Conservation (phyloP, 139 green algal species). For the Chlorella sp. region DNA sequence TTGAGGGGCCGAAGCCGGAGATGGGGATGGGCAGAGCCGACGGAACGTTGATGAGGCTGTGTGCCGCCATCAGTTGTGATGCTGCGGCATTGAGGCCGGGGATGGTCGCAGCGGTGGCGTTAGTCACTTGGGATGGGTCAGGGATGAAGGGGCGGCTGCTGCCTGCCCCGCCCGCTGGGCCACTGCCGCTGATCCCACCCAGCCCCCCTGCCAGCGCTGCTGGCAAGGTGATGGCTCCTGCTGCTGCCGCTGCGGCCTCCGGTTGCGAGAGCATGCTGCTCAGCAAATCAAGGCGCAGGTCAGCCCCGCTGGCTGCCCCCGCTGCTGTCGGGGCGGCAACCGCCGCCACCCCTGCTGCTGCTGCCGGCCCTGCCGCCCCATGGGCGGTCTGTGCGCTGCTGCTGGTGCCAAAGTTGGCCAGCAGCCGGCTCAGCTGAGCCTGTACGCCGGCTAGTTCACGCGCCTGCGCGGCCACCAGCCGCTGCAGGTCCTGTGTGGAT, state of each 20-base stretch:
- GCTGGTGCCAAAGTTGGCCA: background rate
- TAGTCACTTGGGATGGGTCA: background rate
- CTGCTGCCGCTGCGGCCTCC: too few relatives aligned
- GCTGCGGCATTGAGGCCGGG: background rate
- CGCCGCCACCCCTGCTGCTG: background rate
- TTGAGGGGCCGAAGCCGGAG: background rate
- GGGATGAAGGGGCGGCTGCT: background rate
- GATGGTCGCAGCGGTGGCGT: background rate
- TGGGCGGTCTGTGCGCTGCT: background rate
- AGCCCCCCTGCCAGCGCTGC: too few relatives aligned
- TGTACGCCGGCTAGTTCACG: background rate
- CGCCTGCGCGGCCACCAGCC: background rate
- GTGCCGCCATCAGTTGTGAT: background rate
- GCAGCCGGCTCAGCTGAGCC: background rate
- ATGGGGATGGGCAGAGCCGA: background rate
- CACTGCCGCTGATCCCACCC: background rate
- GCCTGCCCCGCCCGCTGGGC: background rate
- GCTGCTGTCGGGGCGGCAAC: too few relatives aligned
- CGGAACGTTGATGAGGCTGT: background rate
- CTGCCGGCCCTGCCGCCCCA: background rate
- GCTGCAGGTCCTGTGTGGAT: background rate
- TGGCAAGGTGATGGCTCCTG: too few relatives aligned
- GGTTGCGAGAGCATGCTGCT: background rate
- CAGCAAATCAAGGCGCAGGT: background rate
- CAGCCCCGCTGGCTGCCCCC: background rate